Percentiles rank a stretch among this genome's conserved stretches.
These are phyloP conservation scores for Trypanosoma avium DNA, from an alignment of 208 protist species.

Conservation along the genomic window DNA sequence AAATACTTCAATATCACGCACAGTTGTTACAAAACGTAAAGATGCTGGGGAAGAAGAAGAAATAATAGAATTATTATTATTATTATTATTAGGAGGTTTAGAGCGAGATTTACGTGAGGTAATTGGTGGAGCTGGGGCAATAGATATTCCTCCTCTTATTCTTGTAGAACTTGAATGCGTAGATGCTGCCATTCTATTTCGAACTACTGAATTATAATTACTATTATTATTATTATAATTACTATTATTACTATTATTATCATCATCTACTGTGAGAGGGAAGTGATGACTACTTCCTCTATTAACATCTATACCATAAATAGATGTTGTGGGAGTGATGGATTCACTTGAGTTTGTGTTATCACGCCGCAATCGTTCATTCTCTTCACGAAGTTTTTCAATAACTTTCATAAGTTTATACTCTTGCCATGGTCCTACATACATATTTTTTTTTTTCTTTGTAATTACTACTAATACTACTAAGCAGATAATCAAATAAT, in stretches of 20 bases:
- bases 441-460: constrained; percentile 34
- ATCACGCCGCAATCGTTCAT: constrained; percentile 20
- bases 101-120: too few relatives aligned
- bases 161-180: neutral
- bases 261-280: neutral
- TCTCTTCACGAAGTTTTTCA: constrained; percentile 40
- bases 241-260: too few relatives aligned
- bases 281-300: constrained; percentile 26
- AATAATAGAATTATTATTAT: too few relatives aligned
- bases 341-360: neutral
- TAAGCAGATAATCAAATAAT: too few relatives aligned
- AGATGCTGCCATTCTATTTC: too few relatives aligned
- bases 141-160: neutral
- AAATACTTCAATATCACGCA: constrained; percentile 23
- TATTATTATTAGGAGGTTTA: too few relatives aligned
- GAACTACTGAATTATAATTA: too few relatives aligned
- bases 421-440: constrained; percentile 72
- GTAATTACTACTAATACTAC: neutral
- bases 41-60: too few relatives aligned
- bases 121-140: neutral
- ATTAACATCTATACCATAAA: neutral
- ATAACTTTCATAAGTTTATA: constrained; percentile 67
- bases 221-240: too few relatives aligned
- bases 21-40: neutral
- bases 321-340: neutral